Conservation (phyloP, 2,329 filamentous ascomycete species). For the Trichoderma polysporum region DNA sequence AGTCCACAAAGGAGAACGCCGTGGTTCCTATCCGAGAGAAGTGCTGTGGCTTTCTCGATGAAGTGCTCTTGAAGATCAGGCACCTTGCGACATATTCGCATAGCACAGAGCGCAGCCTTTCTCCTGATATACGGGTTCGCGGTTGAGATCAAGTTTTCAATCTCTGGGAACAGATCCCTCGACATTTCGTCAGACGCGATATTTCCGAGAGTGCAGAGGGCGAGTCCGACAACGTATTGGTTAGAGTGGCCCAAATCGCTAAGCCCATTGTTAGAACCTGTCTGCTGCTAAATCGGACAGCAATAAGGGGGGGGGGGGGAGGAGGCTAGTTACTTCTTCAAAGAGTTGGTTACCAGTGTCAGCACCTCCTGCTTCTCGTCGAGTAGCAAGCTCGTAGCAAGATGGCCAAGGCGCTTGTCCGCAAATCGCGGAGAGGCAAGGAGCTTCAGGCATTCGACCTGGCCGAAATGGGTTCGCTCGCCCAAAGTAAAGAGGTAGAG, state of each 20-base stretch:
- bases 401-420: conserved; percentile 92
- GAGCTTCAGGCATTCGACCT: conserved; percentile 98
- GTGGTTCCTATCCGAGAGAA: conserved; percentile 91
- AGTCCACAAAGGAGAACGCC: conserved; percentile 91
- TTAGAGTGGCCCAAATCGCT: conserved; percentile 97
- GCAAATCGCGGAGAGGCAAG: conserved; percentile 95
- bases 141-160: conserved; percentile 87
- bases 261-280: not conserved
- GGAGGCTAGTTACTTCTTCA: conserved; percentile 74
- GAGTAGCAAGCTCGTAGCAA: conserved; percentile 91
- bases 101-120: conserved; percentile 97
- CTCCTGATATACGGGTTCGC: conserved; percentile 97
- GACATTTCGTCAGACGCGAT: conserved; percentile 99
- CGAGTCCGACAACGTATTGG: conserved; percentile 96
- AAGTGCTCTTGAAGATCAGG: conserved; percentile 98
- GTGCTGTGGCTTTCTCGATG: conserved; percentile 83
- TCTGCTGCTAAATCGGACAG: not conserved
- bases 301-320: not conserved
- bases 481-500: conserved; percentile 97
- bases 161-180: conserved; percentile 91
- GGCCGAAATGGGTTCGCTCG: conserved; percentile 96
- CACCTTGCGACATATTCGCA: conserved; percentile 98
- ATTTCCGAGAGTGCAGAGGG: conserved; percentile 93
- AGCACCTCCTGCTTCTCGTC: conserved; percentile 99
- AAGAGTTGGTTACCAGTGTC: conserved; percentile 93